Percentiles rank a stretch among this genome's conserved stretches.
These are phyloP conservation scores for Platanthera zijinensis DNA, from an alignment of 106 monocot species.

Conservation along the genomic window DNA sequence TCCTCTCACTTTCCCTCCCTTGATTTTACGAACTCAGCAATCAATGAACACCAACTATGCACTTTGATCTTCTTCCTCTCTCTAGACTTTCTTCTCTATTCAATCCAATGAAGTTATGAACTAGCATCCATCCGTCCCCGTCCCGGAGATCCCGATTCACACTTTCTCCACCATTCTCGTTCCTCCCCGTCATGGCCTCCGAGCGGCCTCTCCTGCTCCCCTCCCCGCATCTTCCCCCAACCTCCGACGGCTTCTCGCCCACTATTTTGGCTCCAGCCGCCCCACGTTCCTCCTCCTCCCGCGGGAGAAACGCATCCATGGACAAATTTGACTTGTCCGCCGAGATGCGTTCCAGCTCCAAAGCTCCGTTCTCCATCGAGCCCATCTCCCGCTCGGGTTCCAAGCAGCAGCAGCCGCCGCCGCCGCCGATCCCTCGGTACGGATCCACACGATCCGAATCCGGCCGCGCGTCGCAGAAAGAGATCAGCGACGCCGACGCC, in stretches of 20 bases:
- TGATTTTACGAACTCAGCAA: not conserved
- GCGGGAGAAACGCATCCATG: not conserved
- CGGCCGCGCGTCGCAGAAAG: constrained; percentile 40
- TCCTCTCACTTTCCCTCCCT: constrained; percentile 3
- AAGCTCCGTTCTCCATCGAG: not conserved
- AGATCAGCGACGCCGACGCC: constrained; percentile 76
- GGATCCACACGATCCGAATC: constrained; percentile 41
- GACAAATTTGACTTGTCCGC: not conserved
- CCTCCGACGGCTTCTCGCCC: constrained; percentile 10
- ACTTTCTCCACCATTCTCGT: not conserved
- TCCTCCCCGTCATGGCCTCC: constrained; percentile 18
- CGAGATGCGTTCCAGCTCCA: not conserved
- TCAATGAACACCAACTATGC: not conserved
- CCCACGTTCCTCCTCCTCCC: constrained; percentile 1
- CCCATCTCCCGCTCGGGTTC: not conserved
- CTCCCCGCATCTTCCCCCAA: constrained; percentile 6
- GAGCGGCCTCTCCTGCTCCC: constrained; percentile 30
- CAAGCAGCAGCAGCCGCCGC: constrained; percentile 7
- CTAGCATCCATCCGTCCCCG: not conserved
- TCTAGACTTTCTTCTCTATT: not conserved
- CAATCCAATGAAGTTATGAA: not conserved
- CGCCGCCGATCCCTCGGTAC: constrained; percentile 11
- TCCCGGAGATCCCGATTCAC: not conserved
- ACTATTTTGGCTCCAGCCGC: constrained; percentile 3
- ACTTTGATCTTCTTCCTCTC: not conserved